Conservation (phyloP, 164 flowering plant species). For the Euptelea pleiosperma region DNA sequence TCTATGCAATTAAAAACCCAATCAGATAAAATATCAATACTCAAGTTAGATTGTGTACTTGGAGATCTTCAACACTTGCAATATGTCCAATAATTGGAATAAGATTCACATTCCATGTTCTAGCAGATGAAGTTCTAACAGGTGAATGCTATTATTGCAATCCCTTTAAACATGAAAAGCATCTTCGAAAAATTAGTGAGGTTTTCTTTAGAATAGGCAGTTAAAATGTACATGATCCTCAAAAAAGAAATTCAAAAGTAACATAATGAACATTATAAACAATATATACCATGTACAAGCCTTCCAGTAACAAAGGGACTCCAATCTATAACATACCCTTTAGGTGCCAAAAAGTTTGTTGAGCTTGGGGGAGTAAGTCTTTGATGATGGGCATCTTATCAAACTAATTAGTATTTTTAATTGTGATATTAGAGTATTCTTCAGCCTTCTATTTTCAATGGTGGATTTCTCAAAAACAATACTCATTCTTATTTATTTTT, state of each 20-base stretch:
- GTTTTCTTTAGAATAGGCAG: neutral
- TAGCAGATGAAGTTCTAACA: conserved; percentile 80
- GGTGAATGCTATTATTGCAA: conserved; percentile 70
- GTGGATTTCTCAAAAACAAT: no score
- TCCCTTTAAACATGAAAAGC: conserved; percentile 55
- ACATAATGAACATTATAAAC: neutral
- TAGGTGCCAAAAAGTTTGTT: no score
- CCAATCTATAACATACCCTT: conserved; percentile 98
- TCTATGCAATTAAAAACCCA: neutral
- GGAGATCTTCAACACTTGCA: conserved; percentile 95
- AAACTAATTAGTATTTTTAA: no score
- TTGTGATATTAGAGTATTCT: no score
- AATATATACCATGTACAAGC: conserved; percentile 87
- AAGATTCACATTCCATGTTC: conserved; percentile 75
- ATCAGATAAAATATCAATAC: neutral
- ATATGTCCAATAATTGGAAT: conserved; percentile 80
- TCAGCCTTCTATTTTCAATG: no score
- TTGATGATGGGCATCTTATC: no score
- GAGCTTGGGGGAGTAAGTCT: no score
- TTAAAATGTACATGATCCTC: neutral
- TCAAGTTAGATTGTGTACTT: conserved; percentile 35
- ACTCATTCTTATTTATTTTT: no score
- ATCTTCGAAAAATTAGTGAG: neutral
- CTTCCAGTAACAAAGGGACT: conserved; percentile 80
- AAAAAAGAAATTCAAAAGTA: neutral